A percentile compares a stretch with the other conserved stretches of the same genome.
phyloP scores from a whole-genome alignment of 495 filamentous ascomycete genomes.

The Penicillium nucicola region DNA sequence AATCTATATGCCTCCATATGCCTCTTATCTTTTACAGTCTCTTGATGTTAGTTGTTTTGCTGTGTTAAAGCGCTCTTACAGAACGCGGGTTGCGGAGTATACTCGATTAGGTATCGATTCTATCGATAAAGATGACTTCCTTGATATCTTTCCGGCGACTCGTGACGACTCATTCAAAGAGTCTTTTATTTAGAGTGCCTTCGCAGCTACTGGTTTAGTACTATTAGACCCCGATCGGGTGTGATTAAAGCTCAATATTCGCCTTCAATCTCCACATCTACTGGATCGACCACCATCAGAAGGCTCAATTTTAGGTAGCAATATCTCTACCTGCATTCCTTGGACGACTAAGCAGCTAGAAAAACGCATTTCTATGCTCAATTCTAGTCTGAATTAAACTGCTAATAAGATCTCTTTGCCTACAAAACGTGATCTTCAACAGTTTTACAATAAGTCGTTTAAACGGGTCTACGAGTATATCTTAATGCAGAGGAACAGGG shows the following conservation, averaged over 20 bases:
- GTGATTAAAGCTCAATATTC: background rate
- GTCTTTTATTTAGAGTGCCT: background rate
- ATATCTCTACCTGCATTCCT: background rate
- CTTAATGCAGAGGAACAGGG: background rate
- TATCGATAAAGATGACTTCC: no score
- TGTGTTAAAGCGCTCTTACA: no score
- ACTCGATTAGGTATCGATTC: no score
- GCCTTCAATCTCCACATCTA: slow-evolving; percentile 1
- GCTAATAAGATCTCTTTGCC: slow-evolving; percentile 1
- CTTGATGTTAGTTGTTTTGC: no score
- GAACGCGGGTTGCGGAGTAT: no score
- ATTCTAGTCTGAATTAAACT: background rate
- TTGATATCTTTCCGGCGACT: background rate
- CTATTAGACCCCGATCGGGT: background rate
- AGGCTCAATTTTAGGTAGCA: slow-evolving; percentile 1
- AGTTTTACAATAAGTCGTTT: background rate
- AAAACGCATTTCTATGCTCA: background rate
- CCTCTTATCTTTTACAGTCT: no score
- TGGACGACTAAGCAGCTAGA: background rate
- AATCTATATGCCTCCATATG: no score
- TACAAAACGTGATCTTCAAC: slow-evolving; percentile 2
- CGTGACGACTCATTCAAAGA: background rate
- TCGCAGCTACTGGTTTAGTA: background rate
- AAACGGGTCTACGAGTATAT: background rate
- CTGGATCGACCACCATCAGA: background rate